Percentiles rank a stretch among this genome's conserved stretches.
Evolutionary conservation across 2,329 filamentous ascomycete genomes (phyloP).

Genomic region (Coniochaeta ligniaria): DNA sequence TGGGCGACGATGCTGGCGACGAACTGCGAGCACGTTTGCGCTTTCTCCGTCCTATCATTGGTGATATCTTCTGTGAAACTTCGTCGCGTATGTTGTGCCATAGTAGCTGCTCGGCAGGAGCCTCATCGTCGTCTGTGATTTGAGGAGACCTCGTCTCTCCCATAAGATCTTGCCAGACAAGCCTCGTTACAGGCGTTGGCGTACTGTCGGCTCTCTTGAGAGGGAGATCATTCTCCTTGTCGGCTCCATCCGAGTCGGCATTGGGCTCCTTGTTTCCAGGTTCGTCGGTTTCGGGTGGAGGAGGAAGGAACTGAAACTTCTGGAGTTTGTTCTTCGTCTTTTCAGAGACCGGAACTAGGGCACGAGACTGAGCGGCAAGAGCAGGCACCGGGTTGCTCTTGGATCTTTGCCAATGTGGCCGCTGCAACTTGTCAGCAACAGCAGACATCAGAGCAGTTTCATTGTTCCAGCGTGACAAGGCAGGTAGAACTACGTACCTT

Average conservation of each 20-base stretch:
- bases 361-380: slow-evolving; percentile 28
- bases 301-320: slow-evolving; percentile 45
- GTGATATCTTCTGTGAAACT: slow-evolving; percentile 34
- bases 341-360: slow-evolving; percentile 44
- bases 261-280: slow-evolving; percentile 13
- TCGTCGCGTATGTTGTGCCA: slow-evolving; percentile 49
- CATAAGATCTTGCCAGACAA: slow-evolving; percentile 53
- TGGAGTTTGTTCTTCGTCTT: slow-evolving; percentile 55
- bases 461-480: not conserved
- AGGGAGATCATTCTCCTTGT: slow-evolving; percentile 7
- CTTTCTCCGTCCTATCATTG: slow-evolving; percentile 40
- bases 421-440: slow-evolving; percentile 19
- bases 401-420: slow-evolving; percentile 45
- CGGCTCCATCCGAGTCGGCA: not conserved
- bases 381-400: slow-evolving; percentile 39
- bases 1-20: slow-evolving; percentile 64
- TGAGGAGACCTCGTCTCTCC: slow-evolving; percentile 27
- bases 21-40: slow-evolving; percentile 68
- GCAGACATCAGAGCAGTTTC: not conserved
- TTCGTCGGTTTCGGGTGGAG: slow-evolving; percentile 10
- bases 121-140: slow-evolving; percentile 35
- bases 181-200: slow-evolving; percentile 41
- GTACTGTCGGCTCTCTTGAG: slow-evolving; percentile 19
- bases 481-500: not conserved
- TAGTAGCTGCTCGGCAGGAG: slow-evolving; percentile 53